These are phyloP conservation scores for Pelargonium myrrhifolium DNA, from an alignment of 441 rosid species.

Conservation along the genomic window DNA sequence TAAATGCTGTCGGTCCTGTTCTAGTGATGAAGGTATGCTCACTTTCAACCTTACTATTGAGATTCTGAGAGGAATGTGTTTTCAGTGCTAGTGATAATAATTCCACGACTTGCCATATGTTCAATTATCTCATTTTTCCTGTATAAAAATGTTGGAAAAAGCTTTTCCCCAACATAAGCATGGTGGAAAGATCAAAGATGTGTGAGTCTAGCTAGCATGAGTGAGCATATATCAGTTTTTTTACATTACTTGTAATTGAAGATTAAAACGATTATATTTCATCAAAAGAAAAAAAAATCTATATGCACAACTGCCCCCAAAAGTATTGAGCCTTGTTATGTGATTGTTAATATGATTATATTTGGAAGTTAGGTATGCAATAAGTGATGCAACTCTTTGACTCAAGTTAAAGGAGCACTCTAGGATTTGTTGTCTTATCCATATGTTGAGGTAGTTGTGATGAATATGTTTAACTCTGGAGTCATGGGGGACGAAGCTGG, in stretches of 20 bases:
- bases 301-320: not conserved
- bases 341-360: not conserved
- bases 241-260: not conserved
- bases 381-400: not conserved
- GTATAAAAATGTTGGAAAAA: not conserved
- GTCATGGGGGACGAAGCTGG: no score
- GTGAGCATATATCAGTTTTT: not conserved
- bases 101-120: not conserved
- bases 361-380: not conserved
- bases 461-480: no score
- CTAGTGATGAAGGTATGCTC: constrained; percentile 61
- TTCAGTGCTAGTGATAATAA: not conserved
- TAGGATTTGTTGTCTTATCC: no score
- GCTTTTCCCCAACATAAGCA: not conserved
- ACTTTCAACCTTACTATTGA: not conserved
- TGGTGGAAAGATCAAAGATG: not conserved
- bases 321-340: not conserved
- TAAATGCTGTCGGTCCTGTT: constrained; percentile 85
- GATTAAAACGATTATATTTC: not conserved
- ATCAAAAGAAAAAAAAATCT: no score
- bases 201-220: not conserved
- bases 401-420: no score
- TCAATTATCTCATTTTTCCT: not conserved
- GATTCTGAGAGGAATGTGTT: not conserved
- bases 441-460: no score